Evolutionary conservation across 2,329 filamentous ascomycete genomes (phyloP), one percentile per base, ranked within the genome.

Genomic region (Fusarium sp.): DNA sequence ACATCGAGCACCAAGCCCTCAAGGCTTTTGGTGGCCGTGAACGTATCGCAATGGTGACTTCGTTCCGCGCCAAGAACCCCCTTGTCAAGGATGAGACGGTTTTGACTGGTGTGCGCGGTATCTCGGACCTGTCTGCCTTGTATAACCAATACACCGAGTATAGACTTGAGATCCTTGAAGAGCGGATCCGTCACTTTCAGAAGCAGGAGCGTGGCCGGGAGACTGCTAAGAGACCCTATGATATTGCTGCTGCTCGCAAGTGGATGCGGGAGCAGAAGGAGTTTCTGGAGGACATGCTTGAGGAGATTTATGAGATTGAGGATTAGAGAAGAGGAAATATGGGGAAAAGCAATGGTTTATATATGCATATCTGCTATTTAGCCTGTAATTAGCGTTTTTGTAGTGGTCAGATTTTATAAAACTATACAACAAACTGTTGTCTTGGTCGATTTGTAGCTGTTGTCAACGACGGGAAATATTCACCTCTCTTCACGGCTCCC

Each of bases 11-110:
- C 70, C 81, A 85, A 64, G 87, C 86, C 3, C 78, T 88, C 15
- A 81, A 81, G 13, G 82, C 85, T 7, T 74, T 85, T 3, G 84
- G 85, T 15, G 79, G 79, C 12, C 80, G 80, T n/a, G 87, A 89
- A 72, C 83, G 87, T 34, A 88, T 89, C 73, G 85, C 80, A 43
- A 86, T 87, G 76, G 86, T 89, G 46, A 89, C 87, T 0, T 87
- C 84, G 6, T 89, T 88, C 76, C 81, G 87, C 7, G 85, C 86
- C 2, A 81, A 80, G 47, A 81, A 78, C 26, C 78, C 85, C 3
- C 74, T 76, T n/a, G 67, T 84, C 39, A 80, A 79, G n/a, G 88
- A 90, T 64, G 86, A 88, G 65, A 85, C 83, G 0, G 83, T 85
- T 2, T 77, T 89, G 29, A 84, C 80, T 6, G 87, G 83, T 1